Base-by-base conservation (phyloP, 2,329 filamentous ascomycete genomes). In the Cladobotryum protrusum region DNA sequence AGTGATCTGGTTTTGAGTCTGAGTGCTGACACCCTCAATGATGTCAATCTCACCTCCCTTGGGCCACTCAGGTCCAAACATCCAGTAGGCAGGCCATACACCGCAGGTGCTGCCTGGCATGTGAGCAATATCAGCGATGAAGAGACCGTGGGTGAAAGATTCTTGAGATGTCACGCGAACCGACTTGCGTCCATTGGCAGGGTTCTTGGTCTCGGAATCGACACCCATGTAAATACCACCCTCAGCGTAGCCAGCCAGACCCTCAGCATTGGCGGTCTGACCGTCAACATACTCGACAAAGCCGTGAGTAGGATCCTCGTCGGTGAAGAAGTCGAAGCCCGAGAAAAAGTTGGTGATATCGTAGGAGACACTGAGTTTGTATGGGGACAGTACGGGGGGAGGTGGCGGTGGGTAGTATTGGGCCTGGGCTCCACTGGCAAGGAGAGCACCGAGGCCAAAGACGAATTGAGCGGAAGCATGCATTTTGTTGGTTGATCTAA, bases 51-150 rank as follows among this genome's bases (percentile, higher is more conserved):
- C 87, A 43, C 87, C 87, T 7, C 73, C 72, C 39, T 64, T 64
- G 2, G 87, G 87, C 87, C 87, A 91, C 61, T 77, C 67, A n/a
- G 75, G 72, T 14, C 86, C 86, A 33, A 88, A 75, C 46, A 72
- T 74, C 79, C 79, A 87, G 65, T 85, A 86, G 13, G 87, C 87
- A 1, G 87, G 86, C 87, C 87, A 92, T 13, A 81, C 77, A 33
- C 86, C 87, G 61, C 87, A 90, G 53, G 74, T 71, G 39, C 79
- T 80, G 17, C 76, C 76, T n/a, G 87, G 87, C 82, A 90, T 89
- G 65, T 91, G 87, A 9, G 72, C 75, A 51, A 90, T 78, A 62
- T 92, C 87, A 48, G 85, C 74, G 41, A 91, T 73, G 64, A 91
- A 81, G 48, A 92, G 77, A 12, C 85, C 87, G 55, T 79, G 75